Percentiles rank a stretch among this genome's conserved stretches.
Conservation (phyloP, 345 rosid genomes). For the Syzygium grande region DNA sequence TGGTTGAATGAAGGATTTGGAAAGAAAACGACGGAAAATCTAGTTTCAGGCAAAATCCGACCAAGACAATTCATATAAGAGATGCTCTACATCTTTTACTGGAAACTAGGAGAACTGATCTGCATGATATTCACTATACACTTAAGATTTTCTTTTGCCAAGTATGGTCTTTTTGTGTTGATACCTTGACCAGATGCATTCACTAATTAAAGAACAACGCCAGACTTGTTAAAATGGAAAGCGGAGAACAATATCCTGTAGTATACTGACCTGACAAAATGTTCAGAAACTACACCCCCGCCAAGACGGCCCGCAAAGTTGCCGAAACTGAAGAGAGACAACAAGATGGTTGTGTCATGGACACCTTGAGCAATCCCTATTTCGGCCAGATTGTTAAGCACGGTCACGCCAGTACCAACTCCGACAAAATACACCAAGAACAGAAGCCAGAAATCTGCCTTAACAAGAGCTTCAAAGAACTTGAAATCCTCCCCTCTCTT, state of each 20-base stretch:
- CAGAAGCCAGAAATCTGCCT: conserved; percentile 82
- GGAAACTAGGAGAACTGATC: background rate
- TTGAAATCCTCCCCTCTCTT: conserved; percentile 68
- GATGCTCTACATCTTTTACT: background rate
- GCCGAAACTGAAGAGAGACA: conserved; percentile 63
- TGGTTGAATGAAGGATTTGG: background rate
- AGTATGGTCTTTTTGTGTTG: background rate
- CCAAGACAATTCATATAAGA: background rate
- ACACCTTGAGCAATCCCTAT: conserved; percentile 60
- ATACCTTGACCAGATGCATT: background rate
- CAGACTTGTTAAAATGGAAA: background rate
- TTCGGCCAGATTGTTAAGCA: conserved; percentile 67
- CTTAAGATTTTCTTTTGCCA: background rate
- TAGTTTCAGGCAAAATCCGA: background rate
- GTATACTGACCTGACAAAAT: conserved; percentile 50
- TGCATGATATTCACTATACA: background rate
- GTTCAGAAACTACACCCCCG: conserved; percentile 53
- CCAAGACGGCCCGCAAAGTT: conserved; percentile 64
- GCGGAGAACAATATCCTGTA: background rate
- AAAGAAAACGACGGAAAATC: background rate
- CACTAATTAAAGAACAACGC: background rate
- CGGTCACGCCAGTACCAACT: conserved; percentile 66
- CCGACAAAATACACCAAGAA: conserved; percentile 59
- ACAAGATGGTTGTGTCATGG: conserved; percentile 42
- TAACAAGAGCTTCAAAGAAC: conserved; percentile 52